phyloP scores from a whole-genome alignment of 208 protist genomes.

The Naegleria gruberi region DNA sequence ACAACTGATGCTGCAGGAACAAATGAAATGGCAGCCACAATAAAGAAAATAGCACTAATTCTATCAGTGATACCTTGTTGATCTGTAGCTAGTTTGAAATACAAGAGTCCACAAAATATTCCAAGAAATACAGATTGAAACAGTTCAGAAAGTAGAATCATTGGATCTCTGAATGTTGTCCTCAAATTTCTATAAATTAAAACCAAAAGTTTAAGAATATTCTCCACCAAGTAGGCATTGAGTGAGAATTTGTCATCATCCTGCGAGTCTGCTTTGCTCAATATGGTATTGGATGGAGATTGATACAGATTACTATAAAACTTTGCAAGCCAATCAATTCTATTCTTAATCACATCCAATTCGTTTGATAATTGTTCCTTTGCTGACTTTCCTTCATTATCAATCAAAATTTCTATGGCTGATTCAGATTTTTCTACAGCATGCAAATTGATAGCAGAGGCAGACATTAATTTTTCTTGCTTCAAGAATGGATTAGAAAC shows the following conservation, averaged over 20 bases:
- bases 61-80: neutral
- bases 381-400: neutral
- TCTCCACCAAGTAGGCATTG: neutral
- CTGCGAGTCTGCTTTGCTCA: neutral
- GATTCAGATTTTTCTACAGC: neutral
- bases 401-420: neutral
- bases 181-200: neutral
- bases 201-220: neutral
- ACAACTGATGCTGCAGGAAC: neutral
- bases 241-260: neutral
- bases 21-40: neutral
- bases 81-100: neutral
- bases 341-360: neutral
- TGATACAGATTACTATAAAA: neutral
- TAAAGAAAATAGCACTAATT: neutral
- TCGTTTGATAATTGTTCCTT: neutral
- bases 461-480: neutral
- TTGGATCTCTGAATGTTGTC: neutral
- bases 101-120: neutral
- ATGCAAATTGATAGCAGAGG: neutral
- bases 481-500: neutral
- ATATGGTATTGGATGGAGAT: neutral
- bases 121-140: neutral
- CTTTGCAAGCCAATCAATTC: neutral
- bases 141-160: neutral